Evolutionary conservation across 305 asterid genomes (phyloP), one percentile per base, ranked within the genome.

Genomic region (Caryopteris hybrid): DNA sequence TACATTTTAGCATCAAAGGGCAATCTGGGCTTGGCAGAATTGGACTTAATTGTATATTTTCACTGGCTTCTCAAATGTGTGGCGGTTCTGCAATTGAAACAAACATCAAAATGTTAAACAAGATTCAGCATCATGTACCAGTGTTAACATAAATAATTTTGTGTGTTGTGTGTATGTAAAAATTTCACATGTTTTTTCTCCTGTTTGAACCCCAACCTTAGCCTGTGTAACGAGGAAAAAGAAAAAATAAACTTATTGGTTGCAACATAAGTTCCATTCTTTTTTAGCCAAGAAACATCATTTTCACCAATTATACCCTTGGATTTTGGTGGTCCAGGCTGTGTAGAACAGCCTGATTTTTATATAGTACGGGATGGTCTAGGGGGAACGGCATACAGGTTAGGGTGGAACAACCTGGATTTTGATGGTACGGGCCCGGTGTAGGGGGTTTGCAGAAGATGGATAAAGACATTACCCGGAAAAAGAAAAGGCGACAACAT

Each of bases 1-100:
- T 68, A 51, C n/a, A 2, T 38, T 29, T 73, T 14, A 21, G 68
- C 68, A 39, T 73, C 34, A 4, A 42, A 23, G 69, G 23, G 75
- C 45, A 55, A 21, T 50, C 54, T 48, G 59, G 53, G 63, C 52
- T 29, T 12, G 45, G 58, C 57, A 72, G 33, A 58, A 36, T 41
- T 56, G 64, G 16, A 22, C 72, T 77, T 78, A 92, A 63, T 92
- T 92, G 79, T 87, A 86, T 74, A 90, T 92, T 79, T 84, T 89
- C 74, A 92, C 91, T 2, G 97, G 91, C 85, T 88, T 89, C 82
- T 92, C 98, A 73, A 67, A 86, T 21, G 95, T 78, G 74, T 89
- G 96, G 61, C 97, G 98, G 75, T 83, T 89, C 97, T 92, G 95
- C 88, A 80, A 61, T 51, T 46, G 61, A 38, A 51, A 58, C 51